phyloP scores from a whole-genome alignment of 2,329 filamentous ascomycete species.

The Arthrinium phaeospermum region DNA sequence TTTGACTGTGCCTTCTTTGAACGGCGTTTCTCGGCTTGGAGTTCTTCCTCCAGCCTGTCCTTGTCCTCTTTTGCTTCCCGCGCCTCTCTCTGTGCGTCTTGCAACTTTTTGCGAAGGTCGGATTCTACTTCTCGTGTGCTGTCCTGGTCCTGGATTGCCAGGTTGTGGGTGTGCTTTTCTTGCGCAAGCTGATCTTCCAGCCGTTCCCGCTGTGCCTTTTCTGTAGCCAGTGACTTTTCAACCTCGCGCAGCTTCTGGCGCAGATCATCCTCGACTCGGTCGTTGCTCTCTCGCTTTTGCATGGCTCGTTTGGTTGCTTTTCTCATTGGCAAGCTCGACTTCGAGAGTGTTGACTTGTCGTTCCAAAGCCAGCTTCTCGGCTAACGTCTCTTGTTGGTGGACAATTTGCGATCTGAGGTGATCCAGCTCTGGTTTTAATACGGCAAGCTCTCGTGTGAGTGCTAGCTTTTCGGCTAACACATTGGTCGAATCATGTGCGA shows the following conservation, averaged over 20 bases:
- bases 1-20: conserved; percentile 38
- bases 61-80: conserved; percentile 38
- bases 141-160: conserved; percentile 38
- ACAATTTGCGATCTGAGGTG: conserved; percentile 60
- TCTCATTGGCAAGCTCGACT: conserved; percentile 83
- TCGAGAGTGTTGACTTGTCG: conserved; percentile 79
- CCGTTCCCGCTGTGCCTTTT: conserved; percentile 39
- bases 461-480: conserved; percentile 65
- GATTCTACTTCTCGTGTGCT: conserved; percentile 38
- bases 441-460: conserved; percentile 56
- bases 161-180: conserved; percentile 36
- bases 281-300: conserved; percentile 49
- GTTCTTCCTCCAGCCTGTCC: conserved; percentile 42
- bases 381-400: conserved; percentile 70
- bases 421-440: conserved; percentile 61
- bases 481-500: conserved; percentile 73
- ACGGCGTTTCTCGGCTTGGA: conserved; percentile 38
- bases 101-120: conserved; percentile 40
- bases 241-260: conserved; percentile 47
- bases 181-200: conserved; percentile 41
- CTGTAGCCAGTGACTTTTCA: conserved; percentile 38
- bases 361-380: conserved; percentile 81
- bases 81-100: conserved; percentile 37
- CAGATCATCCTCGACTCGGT: conserved; percentile 47
- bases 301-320: conserved; percentile 66